Evolutionary conservation across 352 stramenopile species (phyloP).

Genomic region (Phytophthora sojae): DNA sequence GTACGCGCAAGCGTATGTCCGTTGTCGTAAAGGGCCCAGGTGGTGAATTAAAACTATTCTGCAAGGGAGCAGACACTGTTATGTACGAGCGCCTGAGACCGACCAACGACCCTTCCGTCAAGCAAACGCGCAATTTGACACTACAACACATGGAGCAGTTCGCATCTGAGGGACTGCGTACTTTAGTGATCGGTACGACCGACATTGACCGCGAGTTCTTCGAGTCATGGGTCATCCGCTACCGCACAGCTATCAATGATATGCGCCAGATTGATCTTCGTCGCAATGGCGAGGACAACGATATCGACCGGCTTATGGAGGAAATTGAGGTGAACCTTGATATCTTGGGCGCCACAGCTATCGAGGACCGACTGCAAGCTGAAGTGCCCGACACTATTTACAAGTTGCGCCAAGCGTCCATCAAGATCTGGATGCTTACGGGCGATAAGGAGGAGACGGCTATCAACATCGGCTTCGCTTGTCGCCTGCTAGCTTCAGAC

Average conservation of each 20-base stretch:
- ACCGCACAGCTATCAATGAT: conserved; percentile 83
- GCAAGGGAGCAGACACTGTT: conserved; percentile 91
- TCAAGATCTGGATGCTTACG: conserved; percentile 97
- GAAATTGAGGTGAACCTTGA: conserved; percentile 89
- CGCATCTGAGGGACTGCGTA: conserved; percentile 89
- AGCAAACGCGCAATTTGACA: conserved; percentile 69
- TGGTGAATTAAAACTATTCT: conserved; percentile 77
- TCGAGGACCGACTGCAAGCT: conserved; percentile 94
- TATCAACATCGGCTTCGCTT: conserved; percentile 97
- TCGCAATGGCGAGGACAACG: conserved; percentile 72
- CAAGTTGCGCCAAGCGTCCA: conserved; percentile 91
- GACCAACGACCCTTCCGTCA: conserved; percentile 53
- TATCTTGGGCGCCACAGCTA: conserved; percentile 92
- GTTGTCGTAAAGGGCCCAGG: conserved; percentile 79
- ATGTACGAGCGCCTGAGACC: conserved; percentile 85
- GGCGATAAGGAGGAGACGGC: conserved; percentile 96
- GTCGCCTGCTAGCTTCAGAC: conserved; percentile 89
- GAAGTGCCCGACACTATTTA: conserved; percentile 94
- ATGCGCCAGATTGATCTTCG: conserved; percentile 89
- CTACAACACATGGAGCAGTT: conserved; percentile 91
- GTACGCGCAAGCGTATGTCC: conserved; percentile 96
- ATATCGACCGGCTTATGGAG: conserved; percentile 86
- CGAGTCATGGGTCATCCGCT: conserved; percentile 69
- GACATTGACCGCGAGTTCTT: conserved; percentile 71
- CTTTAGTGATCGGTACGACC: conserved; percentile 84